Percentiles rank a stretch among this genome's conserved stretches.
Conservation (phyloP, 169 alveolate species). For the Eimeria falciformis region DNA sequence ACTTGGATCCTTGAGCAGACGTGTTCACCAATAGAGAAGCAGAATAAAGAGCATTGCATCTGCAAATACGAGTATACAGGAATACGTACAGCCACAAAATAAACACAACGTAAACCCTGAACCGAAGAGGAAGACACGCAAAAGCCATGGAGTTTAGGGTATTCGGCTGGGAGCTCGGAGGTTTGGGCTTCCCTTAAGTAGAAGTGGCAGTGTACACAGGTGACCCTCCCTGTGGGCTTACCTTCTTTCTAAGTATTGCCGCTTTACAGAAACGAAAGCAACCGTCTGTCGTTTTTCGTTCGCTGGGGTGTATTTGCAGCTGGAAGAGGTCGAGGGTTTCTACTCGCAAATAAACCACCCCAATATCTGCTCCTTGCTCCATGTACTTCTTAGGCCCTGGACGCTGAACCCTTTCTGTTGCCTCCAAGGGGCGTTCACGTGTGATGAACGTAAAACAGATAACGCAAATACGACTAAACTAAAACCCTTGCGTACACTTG, state of each 20-base stretch:
- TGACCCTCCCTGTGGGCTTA: background rate
- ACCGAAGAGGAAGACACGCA: background rate
- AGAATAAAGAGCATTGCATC: too few relatives aligned
- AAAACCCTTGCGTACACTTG: too few relatives aligned
- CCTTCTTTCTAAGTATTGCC: background rate
- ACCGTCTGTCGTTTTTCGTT: background rate
- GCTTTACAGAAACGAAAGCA: background rate
- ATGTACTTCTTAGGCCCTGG: background rate
- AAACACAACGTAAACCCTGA: background rate
- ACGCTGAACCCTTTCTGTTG: background rate
- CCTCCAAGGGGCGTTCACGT: too few relatives aligned
- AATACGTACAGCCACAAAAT: too few relatives aligned
- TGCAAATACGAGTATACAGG: too few relatives aligned
- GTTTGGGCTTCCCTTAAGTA: background rate
- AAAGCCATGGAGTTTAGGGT: background rate
- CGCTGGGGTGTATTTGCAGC: constrained; percentile 21
- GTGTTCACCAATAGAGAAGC: background rate
- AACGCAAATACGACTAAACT: too few relatives aligned
- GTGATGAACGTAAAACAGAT: too few relatives aligned
- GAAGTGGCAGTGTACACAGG: background rate
- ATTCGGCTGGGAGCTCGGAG: background rate
- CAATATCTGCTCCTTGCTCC: background rate
- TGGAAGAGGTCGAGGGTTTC: background rate
- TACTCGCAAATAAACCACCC: background rate
- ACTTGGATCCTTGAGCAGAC: background rate